Evolutionary conservation across 345 rosid species (phyloP), one percentile per base, ranked within the genome.

Genomic region (Streptanthus diversifolius): DNA sequence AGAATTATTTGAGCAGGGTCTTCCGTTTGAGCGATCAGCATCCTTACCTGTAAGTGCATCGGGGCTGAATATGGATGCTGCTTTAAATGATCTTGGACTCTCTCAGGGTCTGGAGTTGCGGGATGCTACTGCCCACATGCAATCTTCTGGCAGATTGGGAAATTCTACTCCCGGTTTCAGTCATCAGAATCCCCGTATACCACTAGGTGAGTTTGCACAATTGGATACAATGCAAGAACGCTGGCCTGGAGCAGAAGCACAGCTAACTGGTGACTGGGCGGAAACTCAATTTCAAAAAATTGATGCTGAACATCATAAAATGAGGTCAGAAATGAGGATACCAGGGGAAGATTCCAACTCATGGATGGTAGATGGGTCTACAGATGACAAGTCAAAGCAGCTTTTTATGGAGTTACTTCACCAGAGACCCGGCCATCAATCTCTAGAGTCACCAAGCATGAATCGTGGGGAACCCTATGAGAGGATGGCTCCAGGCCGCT

Each of bases 341-440:
- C 35, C 5, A 41, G 22, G 58, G 65, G 65, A 77, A 80, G 68
- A 32, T 65, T 82, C 77, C 14, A 73, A 75, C 37, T 68, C 72
- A 57, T 85, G 83, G 67, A 27, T 87, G 72, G 12, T 84, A 71
- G 81, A 77, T 75, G 87, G 72, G 58, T 82, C 87, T 77, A 29
- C 79, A 77, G 87, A 85, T 65, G 95, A 90, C 25, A 90, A 83
- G 53, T 81, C 90, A 18, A 85, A 77, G 72, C 81, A 40, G 77
- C 74, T 76, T 65, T 73, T 80, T 49, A 73, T 82, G 85, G 84
- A 86, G 21, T 39, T 80, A 60, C 81, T 85, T 48, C 81, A 64
- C 48, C 83, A 75, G 66, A 80, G 81, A 35, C 70, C 68, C 13
- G 77, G 75, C 37, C 80, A 68, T 79, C 82, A 80, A 53, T 72